Conservation (phyloP, 1,284 basidiomycete genomes). For the Ceratobasidium sp. region DNA sequence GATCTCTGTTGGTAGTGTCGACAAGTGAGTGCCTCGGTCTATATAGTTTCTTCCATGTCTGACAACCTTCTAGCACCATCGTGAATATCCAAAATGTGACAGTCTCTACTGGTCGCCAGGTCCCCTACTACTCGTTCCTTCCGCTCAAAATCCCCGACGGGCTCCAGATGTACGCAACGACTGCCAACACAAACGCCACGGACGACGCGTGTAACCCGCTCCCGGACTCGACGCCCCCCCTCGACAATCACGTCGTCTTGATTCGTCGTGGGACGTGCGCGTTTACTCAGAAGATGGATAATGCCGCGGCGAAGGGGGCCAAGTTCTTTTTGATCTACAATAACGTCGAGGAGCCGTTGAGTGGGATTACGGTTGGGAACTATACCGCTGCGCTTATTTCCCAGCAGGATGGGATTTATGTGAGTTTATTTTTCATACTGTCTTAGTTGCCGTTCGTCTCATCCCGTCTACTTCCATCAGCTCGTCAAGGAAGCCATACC, state of each 20-base stretch:
- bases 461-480: no score
- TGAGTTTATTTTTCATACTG: constrained; percentile 45
- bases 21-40: no score
- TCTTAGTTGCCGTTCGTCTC: no score
- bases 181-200: constrained; percentile 53
- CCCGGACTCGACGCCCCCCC: no score
- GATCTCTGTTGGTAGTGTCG: constrained; percentile 46
- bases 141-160: constrained; percentile 46
- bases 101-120: constrained; percentile 32
- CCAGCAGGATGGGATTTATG: constrained; percentile 56
- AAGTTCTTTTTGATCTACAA: constrained; percentile 68
- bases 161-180: constrained; percentile 53
- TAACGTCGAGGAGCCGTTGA: no score
- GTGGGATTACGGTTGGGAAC: no score
- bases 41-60: no score
- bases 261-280: constrained; percentile 67
- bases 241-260: no score
- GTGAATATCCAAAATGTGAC: constrained; percentile 39
- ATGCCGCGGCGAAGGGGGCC: constrained; percentile 67
- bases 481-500: constrained; percentile 6
- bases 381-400: constrained; percentile 48
- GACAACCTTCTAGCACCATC: no score
- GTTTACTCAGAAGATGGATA: constrained; percentile 65
- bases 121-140: constrained; percentile 50
- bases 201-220: constrained; percentile 71